Conservation (phyloP, 2,329 filamentous ascomycete genomes). For the Pseudocercospora cruenta region DNA sequence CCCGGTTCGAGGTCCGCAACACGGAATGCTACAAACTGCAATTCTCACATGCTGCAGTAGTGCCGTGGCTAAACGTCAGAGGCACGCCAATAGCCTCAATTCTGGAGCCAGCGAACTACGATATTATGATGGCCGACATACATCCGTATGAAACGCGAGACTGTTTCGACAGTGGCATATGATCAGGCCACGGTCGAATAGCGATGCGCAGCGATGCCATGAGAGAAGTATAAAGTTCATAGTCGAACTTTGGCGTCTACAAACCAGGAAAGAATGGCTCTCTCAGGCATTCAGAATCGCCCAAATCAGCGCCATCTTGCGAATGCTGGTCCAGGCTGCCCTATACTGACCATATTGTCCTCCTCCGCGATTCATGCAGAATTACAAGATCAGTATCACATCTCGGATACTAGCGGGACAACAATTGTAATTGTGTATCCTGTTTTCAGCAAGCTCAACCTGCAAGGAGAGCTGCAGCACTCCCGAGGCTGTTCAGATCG, state of each 20-base stretch:
- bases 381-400: neutral
- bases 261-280: neutral
- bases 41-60: neutral
- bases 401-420: constrained; percentile 4
- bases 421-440: neutral
- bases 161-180: neutral
- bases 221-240: neutral
- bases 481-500: neutral
- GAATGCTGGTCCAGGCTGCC: neutral
- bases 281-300: neutral
- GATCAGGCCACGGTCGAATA: neutral
- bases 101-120: neutral
- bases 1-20: constrained; percentile 4
- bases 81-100: constrained; percentile 1
- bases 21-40: neutral
- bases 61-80: neutral
- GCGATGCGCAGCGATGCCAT: neutral
- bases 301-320: neutral
- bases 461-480: neutral
- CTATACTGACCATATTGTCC: neutral
- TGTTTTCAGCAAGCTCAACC: constrained; percentile 1
- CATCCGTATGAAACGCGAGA: neutral
- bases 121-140: neutral
- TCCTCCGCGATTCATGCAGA: neutral
- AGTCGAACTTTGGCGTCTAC: neutral